Evolutionary conservation across 345 rosid genomes (phyloP), one percentile per base, ranked within the genome.

Genomic region (Excoecaria agallocha): DNA sequence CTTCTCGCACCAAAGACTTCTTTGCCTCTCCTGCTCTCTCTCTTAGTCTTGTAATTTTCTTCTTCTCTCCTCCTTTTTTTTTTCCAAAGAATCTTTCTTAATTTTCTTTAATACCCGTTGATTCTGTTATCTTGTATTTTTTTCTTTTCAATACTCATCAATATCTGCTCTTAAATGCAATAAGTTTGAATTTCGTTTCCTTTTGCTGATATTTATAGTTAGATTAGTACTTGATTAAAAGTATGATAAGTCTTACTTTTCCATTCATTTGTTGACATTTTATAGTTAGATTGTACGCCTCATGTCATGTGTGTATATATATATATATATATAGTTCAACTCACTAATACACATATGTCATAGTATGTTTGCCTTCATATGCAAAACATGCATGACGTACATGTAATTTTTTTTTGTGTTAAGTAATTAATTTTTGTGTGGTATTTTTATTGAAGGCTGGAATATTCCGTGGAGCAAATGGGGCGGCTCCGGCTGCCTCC

Each of bases 21-120:
- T 93, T 95, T 63, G 93, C 99, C 63, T 90, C 99, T 77, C 99
- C 99, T 25, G 94, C 98, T 43, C 99, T 95, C 74, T 95, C 99
- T 66, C 98, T 95, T 79, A 87, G 87, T 58, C 98, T 95, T 76
- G 99, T 94, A 84, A 71, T 61, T 22, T 50, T 12, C 45, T 25
- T 38, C 16, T 3, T 37, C 45, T 16, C 38, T 19, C 19, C n/a
- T 6, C 1, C 7, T 54, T 19, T 62, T 15, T 62, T 13, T 24
- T 58, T 4, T 3, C 41, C 6, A 30, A 30, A 2, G 2, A 30
- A 30, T 30, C 30, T 30, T 30, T 30, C 30, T 30, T 30, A 30
- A 30, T 30, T 30, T 30, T 30, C 30, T 30, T 30, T 30, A 30
- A 30, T 30, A 30, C 30, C 30, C 30, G 30, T 30, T 30, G 30